Percentiles rank a stretch among this genome's conserved stretches.
Evolutionary conservation across 2,329 filamentous ascomycete genomes (phyloP).

Genomic region (Phaeosphaeria sp.): DNA sequence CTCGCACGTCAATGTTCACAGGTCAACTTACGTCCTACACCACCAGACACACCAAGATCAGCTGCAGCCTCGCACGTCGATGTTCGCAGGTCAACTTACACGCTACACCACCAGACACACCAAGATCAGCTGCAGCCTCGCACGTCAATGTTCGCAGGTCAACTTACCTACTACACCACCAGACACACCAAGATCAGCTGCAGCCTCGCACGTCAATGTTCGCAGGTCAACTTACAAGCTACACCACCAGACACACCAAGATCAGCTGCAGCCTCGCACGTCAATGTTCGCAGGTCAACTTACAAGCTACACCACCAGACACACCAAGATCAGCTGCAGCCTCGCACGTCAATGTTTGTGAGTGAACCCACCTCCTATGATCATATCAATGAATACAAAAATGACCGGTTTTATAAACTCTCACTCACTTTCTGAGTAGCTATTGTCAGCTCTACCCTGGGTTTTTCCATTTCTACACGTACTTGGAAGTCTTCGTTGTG

Average conservation of each 20-base stretch:
- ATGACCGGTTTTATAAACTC: too few relatives aligned
- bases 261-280: neutral
- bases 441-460: too few relatives aligned
- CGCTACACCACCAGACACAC: conserved; percentile 7
- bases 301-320: conserved; percentile 10
- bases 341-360: too few relatives aligned
- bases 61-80: neutral
- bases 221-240: neutral
- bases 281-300: conserved; percentile 5
- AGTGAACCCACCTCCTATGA: neutral
- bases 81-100: conserved; percentile 9
- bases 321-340: neutral
- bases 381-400: conserved; percentile 8
- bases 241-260: neutral
- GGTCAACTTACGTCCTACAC: too few relatives aligned
- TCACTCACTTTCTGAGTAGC: too few relatives aligned
- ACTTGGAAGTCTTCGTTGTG: too few relatives aligned
- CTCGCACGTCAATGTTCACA: neutral
- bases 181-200: neutral
- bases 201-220: neutral
- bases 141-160: neutral
- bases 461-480: too few relatives aligned
- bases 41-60: conserved; percentile 9
- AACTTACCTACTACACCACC: neutral
- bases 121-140: neutral